phyloP scores from a whole-genome alignment of 495 filamentous ascomycete genomes.

The Filosporella fistucella region DNA sequence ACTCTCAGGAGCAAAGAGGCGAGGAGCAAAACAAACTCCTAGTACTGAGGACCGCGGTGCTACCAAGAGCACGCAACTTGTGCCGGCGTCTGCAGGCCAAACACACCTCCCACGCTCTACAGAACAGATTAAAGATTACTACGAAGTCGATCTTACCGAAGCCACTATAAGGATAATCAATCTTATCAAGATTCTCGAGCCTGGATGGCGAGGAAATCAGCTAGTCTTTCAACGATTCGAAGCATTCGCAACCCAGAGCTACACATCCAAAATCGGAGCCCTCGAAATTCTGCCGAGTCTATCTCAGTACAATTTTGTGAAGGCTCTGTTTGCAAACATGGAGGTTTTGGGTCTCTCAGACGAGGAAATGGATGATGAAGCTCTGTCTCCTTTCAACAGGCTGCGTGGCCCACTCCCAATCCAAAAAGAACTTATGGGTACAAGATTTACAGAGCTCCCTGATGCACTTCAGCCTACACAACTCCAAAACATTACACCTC shows the following conservation, averaged over 20 bases:
- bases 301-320: conserved; percentile 39
- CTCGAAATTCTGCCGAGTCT: conserved; percentile 37
- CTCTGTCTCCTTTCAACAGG: conserved; percentile 5
- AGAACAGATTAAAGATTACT: no score
- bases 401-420: background rate
- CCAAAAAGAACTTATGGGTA: background rate
- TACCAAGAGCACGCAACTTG: background rate
- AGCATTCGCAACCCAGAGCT: background rate
- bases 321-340: conserved; percentile 32
- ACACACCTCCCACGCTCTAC: conserved; percentile 5
- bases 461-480: conserved; percentile 22
- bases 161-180: no score
- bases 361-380: conserved; percentile 1
- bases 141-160: no score
- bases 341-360: background rate
- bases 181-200: no score
- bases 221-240: background rate
- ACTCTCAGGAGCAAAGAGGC: background rate
- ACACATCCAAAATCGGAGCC: background rate
- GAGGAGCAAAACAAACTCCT: background rate
- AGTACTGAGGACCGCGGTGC: background rate
- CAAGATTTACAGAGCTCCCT: conserved; percentile 18
- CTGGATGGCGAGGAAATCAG: no score
- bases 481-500: conserved; percentile 22
- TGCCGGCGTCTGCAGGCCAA: background rate